Percentiles rank a stretch among this genome's conserved stretches.
Evolutionary conservation across 495 filamentous ascomycete genomes (phyloP).

Genomic region (Pseudevernia furfuracea): DNA sequence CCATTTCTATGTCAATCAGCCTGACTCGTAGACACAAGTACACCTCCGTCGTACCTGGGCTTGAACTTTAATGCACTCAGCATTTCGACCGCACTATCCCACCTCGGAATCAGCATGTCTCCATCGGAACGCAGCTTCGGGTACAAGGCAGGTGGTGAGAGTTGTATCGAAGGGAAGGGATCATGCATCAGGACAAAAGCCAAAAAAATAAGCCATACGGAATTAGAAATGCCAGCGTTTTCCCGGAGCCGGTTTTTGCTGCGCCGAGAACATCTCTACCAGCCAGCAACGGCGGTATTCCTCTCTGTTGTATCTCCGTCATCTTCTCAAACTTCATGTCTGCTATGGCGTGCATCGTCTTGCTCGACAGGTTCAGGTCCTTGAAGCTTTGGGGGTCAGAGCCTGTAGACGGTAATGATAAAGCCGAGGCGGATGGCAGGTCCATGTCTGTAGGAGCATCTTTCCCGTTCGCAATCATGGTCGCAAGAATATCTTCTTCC

Average conservation of each 20-base stretch:
- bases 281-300: slow-evolving; percentile 79
- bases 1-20: slow-evolving; percentile 14
- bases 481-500: background rate
- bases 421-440: slow-evolving; percentile 43
- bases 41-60: slow-evolving; percentile 50
- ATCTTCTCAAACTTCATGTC: slow-evolving; percentile 90
- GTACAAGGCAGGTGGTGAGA: background rate
- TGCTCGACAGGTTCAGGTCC: slow-evolving; percentile 77
- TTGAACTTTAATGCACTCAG: slow-evolving; percentile 84
- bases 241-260: slow-evolving; percentile 93
- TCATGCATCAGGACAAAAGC: background rate
- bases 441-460: slow-evolving; percentile 26
- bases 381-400: slow-evolving; percentile 56
- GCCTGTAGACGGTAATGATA: slow-evolving; percentile 50
- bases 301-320: slow-evolving; percentile 90
- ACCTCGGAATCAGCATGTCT: background rate
- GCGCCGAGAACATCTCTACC: slow-evolving; percentile 92
- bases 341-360: slow-evolving; percentile 78
- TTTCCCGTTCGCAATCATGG: background rate
- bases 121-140: background rate
- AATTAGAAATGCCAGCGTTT: slow-evolving; percentile 91
- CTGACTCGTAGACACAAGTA: slow-evolving; percentile 24
- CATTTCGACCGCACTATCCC: slow-evolving; percentile 69
- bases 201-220: slow-evolving; percentile 34
- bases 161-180: background rate